These are phyloP conservation scores for Rhypophila decipiens DNA, from an alignment of 495 filamentous ascomycete genomes.

Conservation along the genomic window DNA sequence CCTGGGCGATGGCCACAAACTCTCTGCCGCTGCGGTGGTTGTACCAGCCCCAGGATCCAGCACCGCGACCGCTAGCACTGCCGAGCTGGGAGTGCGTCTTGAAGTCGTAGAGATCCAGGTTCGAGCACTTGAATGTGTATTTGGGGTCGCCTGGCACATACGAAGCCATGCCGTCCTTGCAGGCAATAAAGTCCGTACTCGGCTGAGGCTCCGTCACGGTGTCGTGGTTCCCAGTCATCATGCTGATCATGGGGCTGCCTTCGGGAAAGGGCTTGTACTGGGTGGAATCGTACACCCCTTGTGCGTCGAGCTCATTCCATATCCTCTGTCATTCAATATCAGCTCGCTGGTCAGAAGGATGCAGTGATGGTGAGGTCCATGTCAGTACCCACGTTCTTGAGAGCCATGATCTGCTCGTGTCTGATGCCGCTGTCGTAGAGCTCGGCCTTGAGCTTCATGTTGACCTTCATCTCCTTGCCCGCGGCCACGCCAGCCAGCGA, in stretches of 20 bases:
- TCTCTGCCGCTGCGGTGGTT: slow-evolving; percentile 43
- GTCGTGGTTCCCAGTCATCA: no score
- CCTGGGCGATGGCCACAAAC: slow-evolving; percentile 50
- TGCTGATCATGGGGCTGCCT: no score
- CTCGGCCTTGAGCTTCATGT: slow-evolving; percentile 18
- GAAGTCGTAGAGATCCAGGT: slow-evolving; percentile 50
- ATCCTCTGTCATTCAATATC: slow-evolving; percentile 18
- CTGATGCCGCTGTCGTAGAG: slow-evolving; percentile 40
- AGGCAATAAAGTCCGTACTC: slow-evolving; percentile 29
- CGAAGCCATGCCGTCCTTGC: slow-evolving; percentile 40
- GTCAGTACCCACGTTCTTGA: slow-evolving; percentile 31
- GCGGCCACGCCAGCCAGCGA: no score
- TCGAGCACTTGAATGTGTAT: slow-evolving; percentile 47
- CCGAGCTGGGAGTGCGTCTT: slow-evolving; percentile 41
- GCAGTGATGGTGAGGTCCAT: not conserved
- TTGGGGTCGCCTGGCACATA: slow-evolving; percentile 36
- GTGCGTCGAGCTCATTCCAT: slow-evolving; percentile 27
- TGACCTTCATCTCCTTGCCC: slow-evolving; percentile 28
- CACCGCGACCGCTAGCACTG: slow-evolving; percentile 27
- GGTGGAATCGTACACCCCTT: slow-evolving; percentile 31
- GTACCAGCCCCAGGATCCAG: slow-evolving; percentile 48
- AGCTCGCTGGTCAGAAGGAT: not conserved
- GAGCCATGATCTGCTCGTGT: slow-evolving; percentile 40
- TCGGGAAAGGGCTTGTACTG: slow-evolving; percentile 28
- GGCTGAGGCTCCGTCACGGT: no score